Evolutionary conservation across 345 rosid genomes (phyloP).

Genomic region (Lumnitzera littorea): DNA sequence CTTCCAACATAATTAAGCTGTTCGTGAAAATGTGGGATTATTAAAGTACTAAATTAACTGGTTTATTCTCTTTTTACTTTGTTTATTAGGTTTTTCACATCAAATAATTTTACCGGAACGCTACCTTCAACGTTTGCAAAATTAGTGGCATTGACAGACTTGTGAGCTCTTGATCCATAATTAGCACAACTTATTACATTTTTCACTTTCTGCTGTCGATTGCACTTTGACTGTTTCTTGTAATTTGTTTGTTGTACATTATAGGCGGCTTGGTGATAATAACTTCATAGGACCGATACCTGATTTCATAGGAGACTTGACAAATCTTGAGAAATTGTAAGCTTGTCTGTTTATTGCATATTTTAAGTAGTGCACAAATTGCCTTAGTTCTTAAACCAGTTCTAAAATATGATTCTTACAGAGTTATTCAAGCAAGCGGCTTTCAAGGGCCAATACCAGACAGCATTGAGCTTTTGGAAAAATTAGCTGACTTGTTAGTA

Average conservation of each 20-base stretch:
- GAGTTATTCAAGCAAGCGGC: slow-evolving; percentile 5
- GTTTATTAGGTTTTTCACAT: slow-evolving; percentile 7
- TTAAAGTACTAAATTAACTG: background rate
- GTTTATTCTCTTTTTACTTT: background rate
- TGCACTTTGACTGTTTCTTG: background rate
- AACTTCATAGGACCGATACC: slow-evolving; percentile 18
- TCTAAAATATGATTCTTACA: background rate
- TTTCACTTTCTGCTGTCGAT: background rate
- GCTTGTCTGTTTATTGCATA: background rate
- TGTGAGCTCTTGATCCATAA: background rate
- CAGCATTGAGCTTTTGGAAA: background rate
- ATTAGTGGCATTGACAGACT: background rate
- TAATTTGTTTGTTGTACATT: background rate
- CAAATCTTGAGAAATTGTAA: background rate
- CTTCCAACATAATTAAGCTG: no score
- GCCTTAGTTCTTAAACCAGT: background rate
- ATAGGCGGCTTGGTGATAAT: slow-evolving; percentile 17
- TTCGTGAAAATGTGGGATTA: no score
- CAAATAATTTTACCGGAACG: slow-evolving; percentile 16
- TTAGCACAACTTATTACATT: background rate
- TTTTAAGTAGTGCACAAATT: no score
- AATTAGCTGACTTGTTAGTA: slow-evolving; percentile 3
- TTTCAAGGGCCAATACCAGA: slow-evolving; percentile 9
- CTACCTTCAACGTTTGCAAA: slow-evolving; percentile 14
- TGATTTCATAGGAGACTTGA: slow-evolving; percentile 10